Evolutionary conservation across 202 grass and related monocot genomes (phyloP), one percentile per base, ranked within the genome.

Genomic region (Setaria viridis): DNA sequence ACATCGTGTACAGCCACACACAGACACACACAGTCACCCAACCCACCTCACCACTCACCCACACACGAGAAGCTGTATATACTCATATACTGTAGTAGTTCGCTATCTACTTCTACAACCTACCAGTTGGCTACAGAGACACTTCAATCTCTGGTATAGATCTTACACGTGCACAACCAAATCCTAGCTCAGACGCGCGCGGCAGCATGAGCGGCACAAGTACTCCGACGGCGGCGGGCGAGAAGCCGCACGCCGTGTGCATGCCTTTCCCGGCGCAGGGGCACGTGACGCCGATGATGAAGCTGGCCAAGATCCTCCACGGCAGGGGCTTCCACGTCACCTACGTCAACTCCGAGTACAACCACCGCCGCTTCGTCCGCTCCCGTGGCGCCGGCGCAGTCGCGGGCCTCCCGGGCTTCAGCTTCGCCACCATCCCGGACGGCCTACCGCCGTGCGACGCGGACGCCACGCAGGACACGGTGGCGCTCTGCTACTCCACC

Each of bases 301-400:
- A 91, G 59, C 63, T 91, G 14, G 89, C 76, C 76, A 85, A 85
- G 76, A 43, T 91, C 60, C 90, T 91, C 54, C 87, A 89, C 87
- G 33, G 54, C 53, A 34, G 82, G 62, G 93, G 91, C 30, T 93
- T 93, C 86, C 46, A 7, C 83, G n/a, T 95, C 86, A 93, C 91
- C 72, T 93, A 67, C 79, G 88, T 95, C 83, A 95, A 95, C 93
- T 89, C 93, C 13, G 88, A 91, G 84, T 95, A 93, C 93, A 95
- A 95, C 86, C 80, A 73, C 70, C 85, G 78, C 21, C 84, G 91
- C 41, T 66, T 89, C 1, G 29, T 92, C 62, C 84, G 85, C 17
- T 89, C 87, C 16, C 80, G 80, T 0, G 90, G 80, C 42, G 9
- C 85, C 9, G 13, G 4, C 7, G 80, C 80, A 35, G 67, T 87